Conservation (phyloP, 2,329 filamentous ascomycete species). For the Botrytis cinerea region DNA sequence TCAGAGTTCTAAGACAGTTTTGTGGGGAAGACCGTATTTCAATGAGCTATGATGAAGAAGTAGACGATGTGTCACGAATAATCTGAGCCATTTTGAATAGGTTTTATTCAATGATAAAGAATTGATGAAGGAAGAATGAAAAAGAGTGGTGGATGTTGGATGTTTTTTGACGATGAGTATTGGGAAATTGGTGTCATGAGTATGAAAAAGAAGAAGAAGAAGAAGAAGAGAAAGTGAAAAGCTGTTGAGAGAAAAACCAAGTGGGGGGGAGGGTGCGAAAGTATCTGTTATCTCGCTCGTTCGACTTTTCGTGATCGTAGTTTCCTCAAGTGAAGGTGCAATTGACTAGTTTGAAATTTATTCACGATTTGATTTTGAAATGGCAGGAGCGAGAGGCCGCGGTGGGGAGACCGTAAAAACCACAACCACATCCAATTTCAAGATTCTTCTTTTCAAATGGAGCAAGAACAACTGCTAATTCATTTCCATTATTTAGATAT, state of each 20-base stretch:
- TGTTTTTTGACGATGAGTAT: neutral
- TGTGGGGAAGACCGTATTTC: neutral
- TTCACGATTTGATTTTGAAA: neutral
- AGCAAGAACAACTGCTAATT: neutral
- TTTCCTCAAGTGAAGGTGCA: neutral
- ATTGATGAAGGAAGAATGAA: neutral
- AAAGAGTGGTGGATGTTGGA: neutral
- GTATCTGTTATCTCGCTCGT: neutral
- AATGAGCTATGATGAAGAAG: conserved; percentile 16
- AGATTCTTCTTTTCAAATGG: neutral
- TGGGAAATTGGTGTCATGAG: neutral
- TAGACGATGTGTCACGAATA: neutral
- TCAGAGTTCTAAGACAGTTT: neutral
- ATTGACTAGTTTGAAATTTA: neutral
- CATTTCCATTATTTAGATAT: neutral
- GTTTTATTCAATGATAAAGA: neutral
- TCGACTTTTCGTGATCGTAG: neutral
- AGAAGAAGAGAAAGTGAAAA: neutral
- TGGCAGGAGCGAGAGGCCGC: neutral
- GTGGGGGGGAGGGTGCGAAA: neutral
- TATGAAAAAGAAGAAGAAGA: neutral
- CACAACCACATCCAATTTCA: neutral
- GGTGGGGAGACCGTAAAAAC: neutral
- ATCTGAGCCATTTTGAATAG: neutral
- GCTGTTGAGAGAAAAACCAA: neutral